phyloP scores from a whole-genome alignment of 179 eudicot species.

The Spinacia oleracea region DNA sequence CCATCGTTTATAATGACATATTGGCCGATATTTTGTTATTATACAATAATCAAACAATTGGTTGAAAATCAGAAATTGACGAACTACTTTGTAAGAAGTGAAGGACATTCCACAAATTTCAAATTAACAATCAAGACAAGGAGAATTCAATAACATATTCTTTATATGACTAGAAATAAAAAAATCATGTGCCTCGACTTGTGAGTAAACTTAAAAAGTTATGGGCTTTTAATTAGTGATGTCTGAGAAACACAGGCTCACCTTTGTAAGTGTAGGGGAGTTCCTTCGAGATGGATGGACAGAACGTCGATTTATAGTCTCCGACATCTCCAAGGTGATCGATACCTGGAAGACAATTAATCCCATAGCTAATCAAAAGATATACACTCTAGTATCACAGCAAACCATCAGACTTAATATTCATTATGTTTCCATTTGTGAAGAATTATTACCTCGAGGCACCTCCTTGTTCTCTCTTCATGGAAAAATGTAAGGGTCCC shows the following conservation, averaged over 20 bases:
- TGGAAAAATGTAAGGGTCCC: slow-evolving; percentile 97
- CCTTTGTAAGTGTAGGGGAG: slow-evolving; percentile 94
- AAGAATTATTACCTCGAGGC: slow-evolving; percentile 73
- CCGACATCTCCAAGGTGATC: slow-evolving; percentile 84
- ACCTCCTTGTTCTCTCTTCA: slow-evolving; percentile 83
- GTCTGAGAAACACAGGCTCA: slow-evolving; percentile 23
- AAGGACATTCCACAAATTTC: not conserved
- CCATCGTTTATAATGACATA: too few relatives aligned
- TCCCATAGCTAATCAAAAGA: not conserved
- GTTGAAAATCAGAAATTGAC: not conserved
- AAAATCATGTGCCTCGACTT: not conserved
- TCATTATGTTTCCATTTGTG: slow-evolving; percentile 2
- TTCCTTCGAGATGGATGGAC: slow-evolving; percentile 93
- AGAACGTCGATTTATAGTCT: slow-evolving; percentile 66
- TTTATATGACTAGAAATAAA: not conserved
- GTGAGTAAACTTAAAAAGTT: not conserved
- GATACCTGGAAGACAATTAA: slow-evolving; percentile 58
- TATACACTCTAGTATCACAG: not conserved
- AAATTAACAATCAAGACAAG: not conserved
- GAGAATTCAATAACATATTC: not conserved
- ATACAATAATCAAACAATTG: too few relatives aligned
- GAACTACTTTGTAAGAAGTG: not conserved
- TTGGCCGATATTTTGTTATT: too few relatives aligned
- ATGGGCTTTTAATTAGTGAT: not conserved
- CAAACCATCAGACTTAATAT: not conserved